Conservation (phyloP, 2,329 filamentous ascomycete genomes). For the Aspergillus sp. region DNA sequence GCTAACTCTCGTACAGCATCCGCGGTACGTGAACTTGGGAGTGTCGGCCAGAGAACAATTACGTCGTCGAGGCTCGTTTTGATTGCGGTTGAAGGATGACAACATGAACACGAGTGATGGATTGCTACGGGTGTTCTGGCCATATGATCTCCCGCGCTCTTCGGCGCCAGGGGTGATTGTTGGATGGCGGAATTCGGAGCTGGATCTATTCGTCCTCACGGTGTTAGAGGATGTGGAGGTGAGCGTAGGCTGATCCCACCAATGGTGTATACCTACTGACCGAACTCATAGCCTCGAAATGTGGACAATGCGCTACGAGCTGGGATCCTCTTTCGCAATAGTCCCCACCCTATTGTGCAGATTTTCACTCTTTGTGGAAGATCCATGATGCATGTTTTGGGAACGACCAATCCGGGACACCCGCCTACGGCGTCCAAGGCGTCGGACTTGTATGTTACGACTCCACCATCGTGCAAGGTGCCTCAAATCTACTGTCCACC, state of each 20-base stretch:
- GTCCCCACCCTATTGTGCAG: slow-evolving; percentile 67
- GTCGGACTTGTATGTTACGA: slow-evolving; percentile 59
- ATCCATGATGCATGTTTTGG: slow-evolving; percentile 74
- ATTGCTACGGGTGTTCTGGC: slow-evolving; percentile 98
- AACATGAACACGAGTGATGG: slow-evolving; percentile 65
- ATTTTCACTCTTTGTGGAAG: slow-evolving; percentile 81
- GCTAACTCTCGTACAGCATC: slow-evolving; percentile 53
- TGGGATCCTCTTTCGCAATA: slow-evolving; percentile 74
- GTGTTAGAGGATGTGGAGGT: slow-evolving; percentile 88
- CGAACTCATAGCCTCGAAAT: slow-evolving; percentile 52
- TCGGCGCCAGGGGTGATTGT: slow-evolving; percentile 76
- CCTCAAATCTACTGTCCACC: slow-evolving; percentile 64
- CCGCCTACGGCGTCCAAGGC: slow-evolving; percentile 50
- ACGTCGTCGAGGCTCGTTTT: slow-evolving; percentile 89
- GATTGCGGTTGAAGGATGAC: slow-evolving; percentile 43
- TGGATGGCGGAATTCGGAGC: slow-evolving; percentile 87
- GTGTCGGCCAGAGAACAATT: slow-evolving; percentile 95
- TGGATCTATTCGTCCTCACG: slow-evolving; percentile 84
- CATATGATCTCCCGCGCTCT: slow-evolving; percentile 68
- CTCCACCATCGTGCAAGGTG: slow-evolving; percentile 43
- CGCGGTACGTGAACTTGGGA: slow-evolving; percentile 65
- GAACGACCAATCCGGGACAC: slow-evolving; percentile 61
- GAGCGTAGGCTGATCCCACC: slow-evolving; percentile 24
- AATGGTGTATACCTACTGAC: background rate
- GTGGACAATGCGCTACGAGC: slow-evolving; percentile 82